A percentile compares a stretch with the other conserved stretches of the same genome.
phyloP scores from a whole-genome alignment of 768 basidiomycete genomes.

The Cystofilobasidium capitatum region DNA sequence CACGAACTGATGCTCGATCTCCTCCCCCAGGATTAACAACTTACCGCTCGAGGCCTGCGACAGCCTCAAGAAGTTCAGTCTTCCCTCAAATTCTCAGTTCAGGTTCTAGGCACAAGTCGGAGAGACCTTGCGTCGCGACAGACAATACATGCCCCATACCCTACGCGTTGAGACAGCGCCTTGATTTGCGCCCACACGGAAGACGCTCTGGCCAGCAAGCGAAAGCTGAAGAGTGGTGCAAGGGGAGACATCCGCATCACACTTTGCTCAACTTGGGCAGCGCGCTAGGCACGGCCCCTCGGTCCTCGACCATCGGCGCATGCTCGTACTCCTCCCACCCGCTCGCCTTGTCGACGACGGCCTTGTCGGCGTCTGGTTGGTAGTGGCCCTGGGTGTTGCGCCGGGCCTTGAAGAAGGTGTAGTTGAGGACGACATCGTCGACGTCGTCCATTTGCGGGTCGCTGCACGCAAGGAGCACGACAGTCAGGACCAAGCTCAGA shows the following conservation, averaged over 20 bases:
- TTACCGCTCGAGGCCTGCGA: conserved; percentile 74
- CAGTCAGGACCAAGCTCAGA: background rate
- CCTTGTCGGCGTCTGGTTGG: conserved; percentile 79
- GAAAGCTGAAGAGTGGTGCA: background rate
- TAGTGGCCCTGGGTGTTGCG: conserved; percentile 74
- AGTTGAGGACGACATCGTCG: conserved; percentile 84
- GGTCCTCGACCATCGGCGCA: conserved; percentile 26
- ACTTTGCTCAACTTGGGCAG: background rate
- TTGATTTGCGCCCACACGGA: no score
- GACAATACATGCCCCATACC: no score
- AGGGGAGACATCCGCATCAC: background rate
- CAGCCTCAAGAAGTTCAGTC: conserved; percentile 50
- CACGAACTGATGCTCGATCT: background rate
- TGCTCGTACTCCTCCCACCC: conserved; percentile 46
- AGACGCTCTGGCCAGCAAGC: no score
- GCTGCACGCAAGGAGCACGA: background rate
- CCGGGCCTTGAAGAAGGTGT: conserved; percentile 93
- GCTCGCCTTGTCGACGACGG: conserved; percentile 65
- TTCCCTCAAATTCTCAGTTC: no score
- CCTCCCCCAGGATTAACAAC: conserved; percentile 27
- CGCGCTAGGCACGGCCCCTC: background rate
- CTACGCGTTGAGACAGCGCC: no score
- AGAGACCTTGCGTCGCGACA: no score
- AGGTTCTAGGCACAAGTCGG: no score
- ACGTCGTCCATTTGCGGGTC: conserved; percentile 79